A percentile compares a stretch with the other conserved stretches of the same genome.
Conservation (phyloP, 805 yeast genomes). For the Starmerella vitae region DNA sequence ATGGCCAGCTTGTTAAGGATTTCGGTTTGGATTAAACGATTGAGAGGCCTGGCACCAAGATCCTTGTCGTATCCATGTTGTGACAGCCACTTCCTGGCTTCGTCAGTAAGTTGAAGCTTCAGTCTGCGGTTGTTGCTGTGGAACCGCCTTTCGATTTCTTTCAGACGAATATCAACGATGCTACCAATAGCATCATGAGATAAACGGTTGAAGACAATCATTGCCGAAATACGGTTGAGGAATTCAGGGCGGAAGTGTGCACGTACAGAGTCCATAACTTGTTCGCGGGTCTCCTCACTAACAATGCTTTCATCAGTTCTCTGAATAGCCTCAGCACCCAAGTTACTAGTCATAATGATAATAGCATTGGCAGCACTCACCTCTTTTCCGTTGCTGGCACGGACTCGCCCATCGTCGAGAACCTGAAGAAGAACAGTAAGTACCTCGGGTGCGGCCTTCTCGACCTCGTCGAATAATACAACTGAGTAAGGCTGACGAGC, state of each 20-base stretch:
- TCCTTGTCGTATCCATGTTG: constrained; percentile 81
- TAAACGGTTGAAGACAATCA: constrained; percentile 82
- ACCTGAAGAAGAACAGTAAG: constrained; percentile 81
- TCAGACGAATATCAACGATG: constrained; percentile 74
- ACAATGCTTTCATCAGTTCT: constrained; percentile 46
- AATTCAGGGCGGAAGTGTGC: constrained; percentile 95
- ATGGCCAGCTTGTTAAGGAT: constrained; percentile 80
- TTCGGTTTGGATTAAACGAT: constrained; percentile 75
- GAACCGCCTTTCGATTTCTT: constrained; percentile 77
- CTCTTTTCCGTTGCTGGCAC: constrained; percentile 86
- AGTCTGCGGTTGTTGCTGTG: constrained; percentile 70
- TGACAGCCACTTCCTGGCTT: constrained; percentile 70
- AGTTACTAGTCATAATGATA: constrained; percentile 90
- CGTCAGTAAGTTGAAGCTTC: constrained; percentile 55
- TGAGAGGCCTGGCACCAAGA: constrained; percentile 91
- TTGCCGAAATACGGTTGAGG: constrained; percentile 86
- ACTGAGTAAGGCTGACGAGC: constrained; percentile 90
- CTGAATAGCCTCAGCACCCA: constrained; percentile 85
- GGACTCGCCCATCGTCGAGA: constrained; percentile 91
- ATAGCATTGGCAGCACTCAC: constrained; percentile 87
- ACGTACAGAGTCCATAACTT: constrained; percentile 72
- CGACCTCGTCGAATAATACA: constrained; percentile 92
- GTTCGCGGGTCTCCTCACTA: constrained; percentile 52
- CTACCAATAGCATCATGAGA: constrained; percentile 83
- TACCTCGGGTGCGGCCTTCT: constrained; percentile 97